Evolutionary conservation across 2,329 filamentous ascomycete species (phyloP), one percentile per base, ranked within the genome.

Genomic region (Rhynchosporium agropyri): DNA sequence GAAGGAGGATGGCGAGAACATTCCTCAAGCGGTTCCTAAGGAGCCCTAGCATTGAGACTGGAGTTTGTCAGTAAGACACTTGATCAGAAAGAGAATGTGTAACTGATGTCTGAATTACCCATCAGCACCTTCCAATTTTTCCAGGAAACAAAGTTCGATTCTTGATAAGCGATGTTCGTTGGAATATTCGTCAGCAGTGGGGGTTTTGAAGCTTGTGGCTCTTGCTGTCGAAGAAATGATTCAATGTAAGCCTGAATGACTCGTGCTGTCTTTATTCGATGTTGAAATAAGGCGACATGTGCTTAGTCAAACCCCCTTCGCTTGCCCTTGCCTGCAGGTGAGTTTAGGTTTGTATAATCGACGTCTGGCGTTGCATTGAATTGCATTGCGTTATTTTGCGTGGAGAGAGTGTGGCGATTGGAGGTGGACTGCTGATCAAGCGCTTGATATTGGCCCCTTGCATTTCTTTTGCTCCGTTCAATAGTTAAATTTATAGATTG

Each of bases 161-260:
- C 4, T 26, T 42, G 20, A 6, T 29, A 20, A 20, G 26, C 45
- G 1, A 20, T 9, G n/a, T 12, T 49, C 15, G 40, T 49, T 13
- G 20, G 20, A 20, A 59, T n/a, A 7, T 43, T 43, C 36, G 40
- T 31, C 53, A 56, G 38, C 12, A 58, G 56, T 59, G 56, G 56
- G 56, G 56, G 45, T 49, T 50, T 29, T 33, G 45, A 28, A 29
- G 28, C 38, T 33, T 59, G 40, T 42, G 9, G 45, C 26, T 10
- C 43, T 49, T 9, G 29, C 9, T 2, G 8, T 6, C 15, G 28
- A n/a, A 43, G 13, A 12, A 43, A 0, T 13, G 13, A 43, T 20
- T 20, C 20, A 20, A 20, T 20, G 20, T 20, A 20, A 20, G 20
- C 20, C 20, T 20, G 20, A 20, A 20, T 20, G 20, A 20, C 20